phyloP scores from a whole-genome alignment of 2,329 filamentous ascomycete genomes.

The Lachnellula cervina region DNA sequence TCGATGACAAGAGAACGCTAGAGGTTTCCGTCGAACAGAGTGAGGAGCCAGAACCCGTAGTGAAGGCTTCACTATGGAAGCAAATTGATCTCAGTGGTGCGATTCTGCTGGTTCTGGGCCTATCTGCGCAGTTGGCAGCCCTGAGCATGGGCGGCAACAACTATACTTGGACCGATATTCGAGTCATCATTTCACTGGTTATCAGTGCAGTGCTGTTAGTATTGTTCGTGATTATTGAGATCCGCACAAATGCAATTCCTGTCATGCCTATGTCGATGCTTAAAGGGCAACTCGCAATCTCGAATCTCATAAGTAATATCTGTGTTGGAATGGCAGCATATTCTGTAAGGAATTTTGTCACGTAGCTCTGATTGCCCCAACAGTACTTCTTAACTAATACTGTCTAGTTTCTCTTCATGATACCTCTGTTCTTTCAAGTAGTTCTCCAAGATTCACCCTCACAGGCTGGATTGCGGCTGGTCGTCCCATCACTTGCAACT shows the following conservation, averaged over 20 bases:
- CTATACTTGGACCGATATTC: constrained; percentile 46
- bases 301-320: constrained; percentile 54
- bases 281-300: constrained; percentile 47
- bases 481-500: constrained; percentile 56
- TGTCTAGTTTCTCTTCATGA: constrained; percentile 58
- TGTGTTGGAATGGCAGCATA: constrained; percentile 58
- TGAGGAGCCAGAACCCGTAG: constrained; percentile 15
- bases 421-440: constrained; percentile 66
- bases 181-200: constrained; percentile 43
- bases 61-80: constrained; percentile 41
- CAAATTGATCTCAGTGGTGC: constrained; percentile 56
- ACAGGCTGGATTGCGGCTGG: constrained; percentile 58
- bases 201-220: constrained; percentile 40
- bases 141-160: constrained; percentile 53
- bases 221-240: constrained; percentile 45
- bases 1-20: constrained; percentile 36
- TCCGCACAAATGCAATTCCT: constrained; percentile 45
- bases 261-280: constrained; percentile 54
- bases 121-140: constrained; percentile 53
- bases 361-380: constrained; percentile 1
- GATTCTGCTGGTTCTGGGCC: constrained; percentile 50
- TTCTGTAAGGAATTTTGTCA: constrained; percentile 35
- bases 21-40: constrained; percentile 20
- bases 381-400: too few species aligned
- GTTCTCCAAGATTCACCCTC: constrained; percentile 61